Base-by-base conservation (phyloP, 768 basidiomycete genomes). In the Megacollybia marginata region DNA sequence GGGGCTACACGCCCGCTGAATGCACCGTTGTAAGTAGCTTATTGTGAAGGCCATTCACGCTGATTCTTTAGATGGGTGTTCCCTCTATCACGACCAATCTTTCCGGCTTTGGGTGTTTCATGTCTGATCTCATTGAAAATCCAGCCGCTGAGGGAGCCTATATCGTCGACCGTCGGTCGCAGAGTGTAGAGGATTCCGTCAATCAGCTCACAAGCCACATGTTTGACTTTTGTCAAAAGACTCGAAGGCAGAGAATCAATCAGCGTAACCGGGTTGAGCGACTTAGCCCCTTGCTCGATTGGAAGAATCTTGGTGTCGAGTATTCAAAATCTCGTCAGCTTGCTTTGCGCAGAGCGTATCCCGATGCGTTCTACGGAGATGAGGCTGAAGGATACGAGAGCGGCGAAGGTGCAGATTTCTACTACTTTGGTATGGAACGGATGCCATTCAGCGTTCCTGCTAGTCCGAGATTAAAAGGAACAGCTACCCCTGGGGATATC, bases 231-330 rank as follows among this genome's bases (percentile, higher is more conserved):
- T 75, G 76, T 49, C 72, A 70, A 55, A 92, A 92, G 74, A 85
- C 92, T 4, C 78, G 96, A n/a, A 79, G 96, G 42, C 96, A 98
- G 66, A 80, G 96, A 45, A 98, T 98, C 67, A 98, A 99, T 69
- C 96, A 98, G 70, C 87, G 96, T 32, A 99, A 98, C 71, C 83
- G 96, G 40, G 95, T 97, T 48, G 96, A 99, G 64, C 82, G 96
- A 23, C 75, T 99, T 15, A 86, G 83, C 46, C 95, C 95, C 13
- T 67, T 99, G 50, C 73, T 99, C 52, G 96, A 99, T 65, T 98
- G 96, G 96, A 99, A 99, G 73, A 92, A 92, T 61, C 72, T 99
- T 31, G 96, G 96, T 2, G 79, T 98, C 54, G 96, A 99, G 67
- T 99, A 99, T 67, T 84, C 86, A 65, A 99, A 97, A 73, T 88